A percentile compares a stretch with the other conserved stretches of the same genome.
Evolutionary conservation across 768 basidiomycete genomes (phyloP).

Genomic region (Tremella yokohamensis): DNA sequence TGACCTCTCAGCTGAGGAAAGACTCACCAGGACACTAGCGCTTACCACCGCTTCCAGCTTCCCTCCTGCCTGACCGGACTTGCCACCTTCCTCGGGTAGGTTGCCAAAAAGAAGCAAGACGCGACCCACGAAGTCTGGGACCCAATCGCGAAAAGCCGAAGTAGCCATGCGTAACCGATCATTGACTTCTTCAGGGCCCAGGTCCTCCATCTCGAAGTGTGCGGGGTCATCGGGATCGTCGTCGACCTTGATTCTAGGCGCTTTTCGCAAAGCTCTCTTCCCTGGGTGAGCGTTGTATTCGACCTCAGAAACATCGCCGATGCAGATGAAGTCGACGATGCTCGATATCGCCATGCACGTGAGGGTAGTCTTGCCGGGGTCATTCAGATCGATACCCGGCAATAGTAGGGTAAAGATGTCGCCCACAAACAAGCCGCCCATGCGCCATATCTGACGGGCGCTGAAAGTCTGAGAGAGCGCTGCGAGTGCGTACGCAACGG

Average conservation of each 20-base stretch:
- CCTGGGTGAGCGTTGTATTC: slow-evolving; percentile 25
- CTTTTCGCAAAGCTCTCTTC: slow-evolving; percentile 49
- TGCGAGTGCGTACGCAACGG: slow-evolving; percentile 78
- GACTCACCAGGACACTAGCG: slow-evolving; percentile 43
- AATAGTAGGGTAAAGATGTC: slow-evolving; percentile 75
- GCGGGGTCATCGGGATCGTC: slow-evolving; percentile 41
- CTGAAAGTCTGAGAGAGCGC: slow-evolving; percentile 75
- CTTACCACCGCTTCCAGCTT: slow-evolving; percentile 52
- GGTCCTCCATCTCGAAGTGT: slow-evolving; percentile 42
- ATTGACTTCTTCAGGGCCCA: slow-evolving; percentile 68
- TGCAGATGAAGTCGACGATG: slow-evolving; percentile 43
- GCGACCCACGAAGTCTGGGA: slow-evolving; percentile 71
- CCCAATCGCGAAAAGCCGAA: slow-evolving; percentile 73
- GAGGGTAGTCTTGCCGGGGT: slow-evolving; percentile 46
- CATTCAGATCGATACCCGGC: slow-evolving; percentile 75
- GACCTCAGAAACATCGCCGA: slow-evolving; percentile 32
- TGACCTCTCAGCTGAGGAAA: background rate
- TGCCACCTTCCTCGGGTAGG: slow-evolving; percentile 77
- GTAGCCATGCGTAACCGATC: slow-evolving; percentile 67
- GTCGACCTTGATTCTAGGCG: slow-evolving; percentile 52
- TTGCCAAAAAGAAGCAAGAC: slow-evolving; percentile 79
- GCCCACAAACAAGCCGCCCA: slow-evolving; percentile 75
- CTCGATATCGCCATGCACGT: slow-evolving; percentile 46
- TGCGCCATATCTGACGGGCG: slow-evolving; percentile 72
- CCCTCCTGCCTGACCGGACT: slow-evolving; percentile 62